phyloP scores from a whole-genome alignment of 2,329 filamentous ascomycete genomes.

The Aurifilum marmelostoma region DNA sequence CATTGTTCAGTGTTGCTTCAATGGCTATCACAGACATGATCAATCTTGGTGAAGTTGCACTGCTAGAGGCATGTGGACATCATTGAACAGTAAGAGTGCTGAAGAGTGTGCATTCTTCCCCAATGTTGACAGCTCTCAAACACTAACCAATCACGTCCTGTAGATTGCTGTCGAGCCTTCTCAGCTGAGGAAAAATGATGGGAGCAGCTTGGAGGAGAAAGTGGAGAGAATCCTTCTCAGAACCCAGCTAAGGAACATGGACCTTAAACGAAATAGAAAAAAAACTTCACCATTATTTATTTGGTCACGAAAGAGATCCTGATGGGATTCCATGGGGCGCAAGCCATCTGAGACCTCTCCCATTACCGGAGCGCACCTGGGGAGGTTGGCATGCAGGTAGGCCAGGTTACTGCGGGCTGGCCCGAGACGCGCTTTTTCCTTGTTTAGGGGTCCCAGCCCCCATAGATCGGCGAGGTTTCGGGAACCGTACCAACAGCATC shows the following conservation, averaged over 20 bases:
- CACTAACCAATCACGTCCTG: no score
- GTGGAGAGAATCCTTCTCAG: background rate
- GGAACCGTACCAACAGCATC: constrained; percentile 13
- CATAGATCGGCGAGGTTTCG: constrained; percentile 15
- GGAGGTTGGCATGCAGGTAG: background rate
- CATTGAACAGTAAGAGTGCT: background rate
- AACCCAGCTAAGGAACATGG: background rate
- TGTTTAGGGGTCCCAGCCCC: background rate
- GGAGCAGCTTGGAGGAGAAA: no score
- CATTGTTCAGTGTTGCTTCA: background rate
- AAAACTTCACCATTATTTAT: background rate
- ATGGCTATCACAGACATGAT: background rate
- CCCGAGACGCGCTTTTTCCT: background rate
- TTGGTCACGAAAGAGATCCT: background rate
- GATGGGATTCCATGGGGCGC: background rate
- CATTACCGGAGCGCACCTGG: background rate
- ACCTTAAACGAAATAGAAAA: background rate
- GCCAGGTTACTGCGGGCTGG: constrained; percentile 8
- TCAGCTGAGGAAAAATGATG: background rate
- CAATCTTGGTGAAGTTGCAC: background rate
- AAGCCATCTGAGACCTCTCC: background rate
- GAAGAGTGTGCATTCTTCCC: no score
- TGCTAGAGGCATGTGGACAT: background rate
- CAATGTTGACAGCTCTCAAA: no score
- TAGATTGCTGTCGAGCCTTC: background rate